These are phyloP conservation scores for Coccomyxa sp. DNA, from an alignment of 139 green algal species.

Conservation along the genomic window DNA sequence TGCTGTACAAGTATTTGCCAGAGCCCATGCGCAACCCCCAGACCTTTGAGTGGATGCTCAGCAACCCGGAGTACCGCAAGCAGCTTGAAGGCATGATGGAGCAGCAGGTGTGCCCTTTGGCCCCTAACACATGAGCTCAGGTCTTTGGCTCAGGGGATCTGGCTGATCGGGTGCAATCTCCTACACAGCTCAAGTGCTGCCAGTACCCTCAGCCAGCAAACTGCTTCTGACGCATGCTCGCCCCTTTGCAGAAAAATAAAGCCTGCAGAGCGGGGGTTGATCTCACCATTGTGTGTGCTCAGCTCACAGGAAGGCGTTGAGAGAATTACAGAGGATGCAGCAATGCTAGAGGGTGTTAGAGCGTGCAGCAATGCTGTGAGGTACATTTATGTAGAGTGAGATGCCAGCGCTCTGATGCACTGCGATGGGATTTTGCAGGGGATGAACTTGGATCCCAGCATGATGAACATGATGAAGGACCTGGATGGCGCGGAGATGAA, in stretches of 20 bases:
- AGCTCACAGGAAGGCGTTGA: too few species aligned
- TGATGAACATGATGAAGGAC: conserved; percentile 47
- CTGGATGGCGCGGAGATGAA: conserved; percentile 28
- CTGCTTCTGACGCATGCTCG: too few species aligned
- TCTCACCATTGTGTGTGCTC: too few species aligned
- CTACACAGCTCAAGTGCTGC: too few species aligned
- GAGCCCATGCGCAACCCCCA: conserved; percentile 84
- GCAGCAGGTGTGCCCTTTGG: conserved; percentile 29
- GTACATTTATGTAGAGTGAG: conserved; percentile 6
- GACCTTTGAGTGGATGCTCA: conserved; percentile 87
- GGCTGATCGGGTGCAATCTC: too few species aligned
- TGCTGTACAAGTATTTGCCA: conserved; percentile 87
- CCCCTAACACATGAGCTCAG: conserved; percentile 10
- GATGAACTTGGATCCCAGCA: conserved; percentile 7
- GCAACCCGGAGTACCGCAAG: conserved; percentile 56
- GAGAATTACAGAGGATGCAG: too few species aligned
- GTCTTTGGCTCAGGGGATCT: too few species aligned
- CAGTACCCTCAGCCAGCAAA: too few species aligned
- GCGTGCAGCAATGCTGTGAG: conserved; percentile 32
- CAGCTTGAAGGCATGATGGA: conserved; percentile 62
- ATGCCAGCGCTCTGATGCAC: conserved; percentile 3
- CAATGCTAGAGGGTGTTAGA: too few species aligned
- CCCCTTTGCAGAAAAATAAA: too few species aligned
- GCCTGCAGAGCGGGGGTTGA: too few species aligned
- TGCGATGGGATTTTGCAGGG: conserved; percentile 6